Percentiles rank a stretch among this genome's conserved stretches.
These are phyloP conservation scores for Pontederia crassipes DNA, from an alignment of 176 grass and related monocot species.

Conservation along the genomic window DNA sequence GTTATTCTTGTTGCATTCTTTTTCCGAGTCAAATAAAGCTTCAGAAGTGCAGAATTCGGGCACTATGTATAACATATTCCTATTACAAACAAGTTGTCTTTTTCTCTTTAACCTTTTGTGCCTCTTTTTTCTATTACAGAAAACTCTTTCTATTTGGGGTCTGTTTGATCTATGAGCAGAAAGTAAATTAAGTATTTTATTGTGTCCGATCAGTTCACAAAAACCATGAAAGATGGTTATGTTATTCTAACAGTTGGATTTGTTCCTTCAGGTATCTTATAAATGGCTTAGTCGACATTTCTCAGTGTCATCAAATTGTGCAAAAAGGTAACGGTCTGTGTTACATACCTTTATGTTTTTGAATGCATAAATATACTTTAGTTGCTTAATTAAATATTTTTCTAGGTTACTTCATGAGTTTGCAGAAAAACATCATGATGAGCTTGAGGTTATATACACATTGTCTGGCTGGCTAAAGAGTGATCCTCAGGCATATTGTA, in stretches of 20 bases:
- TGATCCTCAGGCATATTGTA: constrained; percentile 46
- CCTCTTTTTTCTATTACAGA: no score
- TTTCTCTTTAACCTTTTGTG: no score
- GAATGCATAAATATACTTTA: background rate
- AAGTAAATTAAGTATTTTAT: background rate
- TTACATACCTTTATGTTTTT: background rate
- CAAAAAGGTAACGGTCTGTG: constrained; percentile 54
- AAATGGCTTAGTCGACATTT: constrained; percentile 98
- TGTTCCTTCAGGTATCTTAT: constrained; percentile 63
- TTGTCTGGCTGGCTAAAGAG: constrained; percentile 84
- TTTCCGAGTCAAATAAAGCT: background rate
- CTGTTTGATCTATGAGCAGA: background rate
- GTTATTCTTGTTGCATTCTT: constrained; percentile 1
- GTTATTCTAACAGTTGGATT: background rate
- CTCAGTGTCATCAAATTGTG: constrained; percentile 77
- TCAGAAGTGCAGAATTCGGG: background rate
- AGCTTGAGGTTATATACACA: constrained; percentile 71
- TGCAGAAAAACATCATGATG: constrained; percentile 38
- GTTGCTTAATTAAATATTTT: background rate
- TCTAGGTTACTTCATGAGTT: constrained; percentile 82
- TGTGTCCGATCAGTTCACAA: background rate
- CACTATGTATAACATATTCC: background rate
- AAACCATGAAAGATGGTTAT: background rate
- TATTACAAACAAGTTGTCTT: no score
- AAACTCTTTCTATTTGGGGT: background rate